Evolutionary conservation across 2,329 filamentous ascomycete genomes (phyloP).

Genomic region (Dactylellina drechsleri): DNA sequence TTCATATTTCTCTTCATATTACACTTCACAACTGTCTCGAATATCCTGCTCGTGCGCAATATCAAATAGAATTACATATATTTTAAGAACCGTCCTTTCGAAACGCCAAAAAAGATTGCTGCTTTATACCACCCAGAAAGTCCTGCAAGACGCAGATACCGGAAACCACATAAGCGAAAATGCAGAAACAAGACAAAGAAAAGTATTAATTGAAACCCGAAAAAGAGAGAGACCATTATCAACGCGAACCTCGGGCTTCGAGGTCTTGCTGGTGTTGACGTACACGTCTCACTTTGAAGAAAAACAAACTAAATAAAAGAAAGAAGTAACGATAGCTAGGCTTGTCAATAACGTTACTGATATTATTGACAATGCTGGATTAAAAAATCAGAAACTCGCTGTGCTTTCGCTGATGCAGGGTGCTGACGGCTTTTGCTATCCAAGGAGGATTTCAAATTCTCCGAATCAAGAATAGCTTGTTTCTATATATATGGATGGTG

Average conservation of each 20-base stretch:
- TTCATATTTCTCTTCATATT: constrained; percentile 20
- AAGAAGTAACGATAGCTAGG: constrained; percentile 18
- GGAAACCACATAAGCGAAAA: constrained; percentile 54
- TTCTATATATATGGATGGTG: constrained; percentile 53
- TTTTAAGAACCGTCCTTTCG: constrained; percentile 46
- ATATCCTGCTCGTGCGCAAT: constrained; percentile 33
- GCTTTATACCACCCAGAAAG: constrained; percentile 17
- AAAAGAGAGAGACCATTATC: constrained; percentile 10
- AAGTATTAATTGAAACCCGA: too few relatives aligned
- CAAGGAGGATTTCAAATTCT: constrained; percentile 48
- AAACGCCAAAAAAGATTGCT: constrained; percentile 34
- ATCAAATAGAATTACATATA: constrained; percentile 26
- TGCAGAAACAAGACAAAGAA: constrained; percentile 21
- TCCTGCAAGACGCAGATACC: constrained; percentile 49
- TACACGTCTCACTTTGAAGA: constrained; percentile 30
- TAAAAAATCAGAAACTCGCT: constrained; percentile 20
- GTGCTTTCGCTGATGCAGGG: constrained; percentile 31
- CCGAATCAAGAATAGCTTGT: constrained; percentile 53
- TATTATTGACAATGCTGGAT: constrained; percentile 23
- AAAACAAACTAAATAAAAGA: constrained; percentile 7
- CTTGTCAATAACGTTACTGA: constrained; percentile 28
- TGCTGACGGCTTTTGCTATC: constrained; percentile 24
- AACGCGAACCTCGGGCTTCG: constrained; percentile 35
- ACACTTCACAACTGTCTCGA: constrained; percentile 11
- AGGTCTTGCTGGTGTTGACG: constrained; percentile 34